A percentile compares a stretch with the other conserved stretches of the same genome.
phyloP scores from a whole-genome alignment of 2,329 filamentous ascomycete species.

The Knufia fluminis region DNA sequence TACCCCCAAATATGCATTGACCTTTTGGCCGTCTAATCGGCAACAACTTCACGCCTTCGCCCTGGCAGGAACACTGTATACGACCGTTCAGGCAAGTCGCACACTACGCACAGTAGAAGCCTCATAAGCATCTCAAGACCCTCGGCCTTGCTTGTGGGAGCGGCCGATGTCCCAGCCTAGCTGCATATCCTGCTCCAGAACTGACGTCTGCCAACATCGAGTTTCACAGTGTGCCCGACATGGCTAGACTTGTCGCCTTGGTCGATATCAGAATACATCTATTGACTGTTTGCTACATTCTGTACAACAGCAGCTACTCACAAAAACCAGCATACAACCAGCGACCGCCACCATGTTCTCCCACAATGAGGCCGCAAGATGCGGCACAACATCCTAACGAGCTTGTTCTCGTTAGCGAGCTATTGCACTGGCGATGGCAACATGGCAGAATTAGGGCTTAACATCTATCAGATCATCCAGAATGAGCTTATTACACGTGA shows the following conservation, averaged over 20 bases:
- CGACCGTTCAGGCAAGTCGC: too few species aligned
- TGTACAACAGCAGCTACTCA: not conserved
- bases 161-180: not conserved
- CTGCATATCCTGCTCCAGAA: not conserved
- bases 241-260: too few species aligned
- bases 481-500: constrained; percentile 18
- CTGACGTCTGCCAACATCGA: not conserved
- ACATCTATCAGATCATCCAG: constrained; percentile 23
- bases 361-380: not conserved
- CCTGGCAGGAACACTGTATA: too few species aligned
- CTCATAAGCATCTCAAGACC: too few species aligned
- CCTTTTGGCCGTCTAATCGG: too few species aligned
- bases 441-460: constrained; percentile 15
- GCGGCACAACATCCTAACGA: not conserved
- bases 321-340: not conserved
- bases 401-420: not conserved
- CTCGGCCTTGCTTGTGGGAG: too few species aligned
- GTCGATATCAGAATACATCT: not conserved
- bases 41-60: too few species aligned
- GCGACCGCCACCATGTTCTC: not conserved
- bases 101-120: too few species aligned
- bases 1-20: too few species aligned
- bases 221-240: too few species aligned
- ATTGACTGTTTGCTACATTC: not conserved
- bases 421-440: not conserved